phyloP scores from a whole-genome alignment of 1,284 basidiomycete genomes.

The Irpex sp. region DNA sequence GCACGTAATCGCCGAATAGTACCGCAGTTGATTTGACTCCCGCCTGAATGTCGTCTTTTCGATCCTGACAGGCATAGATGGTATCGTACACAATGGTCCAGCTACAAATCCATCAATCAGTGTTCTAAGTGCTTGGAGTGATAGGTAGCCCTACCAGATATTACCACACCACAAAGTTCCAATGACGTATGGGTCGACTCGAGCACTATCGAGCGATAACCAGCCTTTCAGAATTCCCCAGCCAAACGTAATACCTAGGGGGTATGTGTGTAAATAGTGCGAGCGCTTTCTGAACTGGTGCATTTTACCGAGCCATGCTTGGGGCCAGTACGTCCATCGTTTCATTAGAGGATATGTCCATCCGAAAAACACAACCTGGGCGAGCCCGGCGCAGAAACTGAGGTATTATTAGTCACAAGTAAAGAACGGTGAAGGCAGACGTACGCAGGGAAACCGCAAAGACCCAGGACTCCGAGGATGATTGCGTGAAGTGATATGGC shows the following conservation, averaged over 20 bases:
- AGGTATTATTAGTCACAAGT: neutral
- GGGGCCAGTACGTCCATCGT: neutral
- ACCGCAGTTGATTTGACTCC: constrained; percentile 68
- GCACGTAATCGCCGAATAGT: constrained; percentile 63
- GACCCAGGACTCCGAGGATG: neutral
- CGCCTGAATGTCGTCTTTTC: constrained; percentile 58
- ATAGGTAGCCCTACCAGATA: neutral
- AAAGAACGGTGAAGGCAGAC: neutral
- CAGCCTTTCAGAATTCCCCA: neutral
- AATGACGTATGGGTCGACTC: neutral
- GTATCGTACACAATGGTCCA: constrained; percentile 65
- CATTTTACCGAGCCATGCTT: neutral
- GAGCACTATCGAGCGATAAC: neutral
- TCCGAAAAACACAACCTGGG: neutral
- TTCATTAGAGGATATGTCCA: neutral
- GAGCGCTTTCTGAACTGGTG: neutral
- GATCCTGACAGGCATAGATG: constrained; percentile 69
- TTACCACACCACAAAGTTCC: neutral
- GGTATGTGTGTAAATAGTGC: neutral
- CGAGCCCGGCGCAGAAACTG: neutral
- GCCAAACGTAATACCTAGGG: neutral
- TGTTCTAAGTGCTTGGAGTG: no score
- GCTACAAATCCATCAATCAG: constrained; percentile 24
- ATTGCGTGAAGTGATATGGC: neutral
- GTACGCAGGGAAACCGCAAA: neutral